phyloP scores from a whole-genome alignment of 2,329 filamentous ascomycete species.

The Cytospora leucostoma region DNA sequence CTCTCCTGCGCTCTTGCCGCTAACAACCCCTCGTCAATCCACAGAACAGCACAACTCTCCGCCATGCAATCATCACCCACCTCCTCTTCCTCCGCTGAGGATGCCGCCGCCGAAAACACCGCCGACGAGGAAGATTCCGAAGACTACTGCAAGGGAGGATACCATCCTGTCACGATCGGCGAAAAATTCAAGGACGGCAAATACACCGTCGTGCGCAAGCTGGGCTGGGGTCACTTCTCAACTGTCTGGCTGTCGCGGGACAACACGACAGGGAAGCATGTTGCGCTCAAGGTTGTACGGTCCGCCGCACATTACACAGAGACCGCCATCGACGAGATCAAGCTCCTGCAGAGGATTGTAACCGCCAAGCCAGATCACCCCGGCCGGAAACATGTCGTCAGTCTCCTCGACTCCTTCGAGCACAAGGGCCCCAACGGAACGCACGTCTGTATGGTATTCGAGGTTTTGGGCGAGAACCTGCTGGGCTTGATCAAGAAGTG shows the following conservation, averaged over 20 bases:
- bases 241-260: constrained; percentile 87
- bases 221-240: constrained; percentile 99
- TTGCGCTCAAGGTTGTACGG: constrained; percentile 95
- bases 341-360: constrained; percentile 94
- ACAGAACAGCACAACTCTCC: constrained; percentile 58
- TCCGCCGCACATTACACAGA: constrained; percentile 98
- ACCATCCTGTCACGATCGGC: constrained; percentile 91
- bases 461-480: constrained; percentile 93
- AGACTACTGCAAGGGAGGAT: constrained; percentile 99
- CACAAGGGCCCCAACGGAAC: constrained; percentile 96
- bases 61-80: constrained; percentile 72
- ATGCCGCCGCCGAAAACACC: constrained; percentile 81
- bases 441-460: constrained; percentile 99
- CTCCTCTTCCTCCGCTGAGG: constrained; percentile 76
- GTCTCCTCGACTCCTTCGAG: constrained; percentile 93
- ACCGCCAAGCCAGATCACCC: constrained; percentile 93
- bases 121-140: constrained; percentile 98
- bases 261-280: constrained; percentile 87
- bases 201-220: constrained; percentile 93
- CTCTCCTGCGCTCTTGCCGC: constrained; percentile 23
- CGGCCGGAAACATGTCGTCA: constrained; percentile 92
- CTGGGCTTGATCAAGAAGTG: constrained; percentile 95
- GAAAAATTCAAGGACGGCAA: constrained; percentile 97
- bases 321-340: constrained; percentile 98
- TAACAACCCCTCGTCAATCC: constrained; percentile 34